These are phyloP conservation scores for Cunninghamia lanceolata DNA, from an alignment of 75 land plant genomes.

Conservation along the genomic window DNA sequence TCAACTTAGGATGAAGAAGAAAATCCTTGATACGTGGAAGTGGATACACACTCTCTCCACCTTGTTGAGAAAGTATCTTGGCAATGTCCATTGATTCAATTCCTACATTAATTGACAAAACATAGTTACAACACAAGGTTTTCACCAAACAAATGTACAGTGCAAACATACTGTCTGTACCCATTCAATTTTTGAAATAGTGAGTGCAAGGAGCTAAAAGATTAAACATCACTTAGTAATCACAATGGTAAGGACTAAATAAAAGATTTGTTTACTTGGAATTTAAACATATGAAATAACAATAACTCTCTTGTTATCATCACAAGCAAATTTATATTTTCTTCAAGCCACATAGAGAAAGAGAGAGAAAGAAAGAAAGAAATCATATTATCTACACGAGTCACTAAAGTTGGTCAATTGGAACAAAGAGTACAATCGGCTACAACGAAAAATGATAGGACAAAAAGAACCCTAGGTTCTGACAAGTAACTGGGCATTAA, in stretches of 20 bases:
- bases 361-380: background rate
- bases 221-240: background rate
- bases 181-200: background rate
- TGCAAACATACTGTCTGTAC: background rate
- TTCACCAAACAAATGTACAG: background rate
- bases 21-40: conserved; percentile 70
- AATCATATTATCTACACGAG: background rate
- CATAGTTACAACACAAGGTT: background rate
- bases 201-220: background rate
- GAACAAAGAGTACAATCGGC: background rate
- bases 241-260: background rate
- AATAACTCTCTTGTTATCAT: background rate
- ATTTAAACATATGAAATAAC: background rate
- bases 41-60: conserved; percentile 89
- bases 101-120: conserved; percentile 44
- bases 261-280: background rate
- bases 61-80: conserved; percentile 72
- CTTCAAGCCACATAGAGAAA: background rate
- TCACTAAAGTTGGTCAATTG: background rate
- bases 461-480: background rate
- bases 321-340: background rate
- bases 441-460: background rate
- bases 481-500: background rate
- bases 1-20: conserved; percentile 88
- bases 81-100: conserved; percentile 85